Percentiles rank a stretch among this genome's conserved stretches.
Conservation (phyloP, 352 stramenopile genomes). For the Aphanomyces astaci region DNA sequence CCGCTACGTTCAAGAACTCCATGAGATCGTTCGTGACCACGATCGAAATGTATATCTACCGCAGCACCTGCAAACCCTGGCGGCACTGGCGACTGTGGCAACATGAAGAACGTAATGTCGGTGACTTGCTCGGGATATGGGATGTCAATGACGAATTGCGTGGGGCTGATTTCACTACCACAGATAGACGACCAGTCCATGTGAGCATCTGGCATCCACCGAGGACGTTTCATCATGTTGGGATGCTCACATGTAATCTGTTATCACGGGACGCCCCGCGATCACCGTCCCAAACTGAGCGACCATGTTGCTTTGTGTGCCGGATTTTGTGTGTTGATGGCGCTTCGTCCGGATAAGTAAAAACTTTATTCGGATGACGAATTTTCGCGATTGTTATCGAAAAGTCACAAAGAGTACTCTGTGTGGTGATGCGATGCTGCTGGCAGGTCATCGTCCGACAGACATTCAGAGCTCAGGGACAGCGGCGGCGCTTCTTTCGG, state of each 20-base stretch:
- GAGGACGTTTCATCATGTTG: background rate
- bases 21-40: no score
- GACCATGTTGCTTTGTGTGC: constrained; percentile 15
- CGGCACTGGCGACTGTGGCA: constrained; percentile 52
- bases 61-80: constrained; percentile 35
- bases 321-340: background rate
- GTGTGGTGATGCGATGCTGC: background rate
- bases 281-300: constrained; percentile 63
- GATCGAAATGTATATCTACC: background rate
- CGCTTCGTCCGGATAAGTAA: background rate
- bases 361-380: constrained; percentile 1
- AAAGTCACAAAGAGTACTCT: background rate
- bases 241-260: constrained; percentile 30
- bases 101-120: constrained; percentile 68
- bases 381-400: constrained; percentile 4
- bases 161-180: constrained; percentile 45
- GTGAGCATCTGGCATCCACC: background rate
- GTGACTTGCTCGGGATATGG: constrained; percentile 45
- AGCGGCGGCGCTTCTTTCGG: background rate
- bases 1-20: no score
- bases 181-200: no score
- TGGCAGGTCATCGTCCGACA: background rate
- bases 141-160: constrained; percentile 59
- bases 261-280: constrained; percentile 51
- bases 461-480: background rate